Evolutionary conservation across 208 protist genomes (phyloP).

Genomic region (Jaenimonas drosophilae): DNA sequence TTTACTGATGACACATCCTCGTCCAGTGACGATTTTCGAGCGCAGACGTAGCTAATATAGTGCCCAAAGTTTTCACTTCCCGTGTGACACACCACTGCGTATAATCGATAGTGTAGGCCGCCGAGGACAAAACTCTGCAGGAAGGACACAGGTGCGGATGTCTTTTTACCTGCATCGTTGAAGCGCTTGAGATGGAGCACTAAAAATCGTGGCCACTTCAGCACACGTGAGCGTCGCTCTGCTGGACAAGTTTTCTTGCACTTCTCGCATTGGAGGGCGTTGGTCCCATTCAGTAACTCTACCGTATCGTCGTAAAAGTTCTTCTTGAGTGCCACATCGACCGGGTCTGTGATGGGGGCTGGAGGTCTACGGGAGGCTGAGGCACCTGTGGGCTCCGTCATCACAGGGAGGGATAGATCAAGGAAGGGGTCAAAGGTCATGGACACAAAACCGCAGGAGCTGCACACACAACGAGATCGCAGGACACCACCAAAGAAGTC

Average conservation of each 20-base stretch:
- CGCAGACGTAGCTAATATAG: slow-evolving; percentile 71
- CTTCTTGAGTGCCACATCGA: slow-evolving; percentile 23
- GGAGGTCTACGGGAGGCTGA: no score
- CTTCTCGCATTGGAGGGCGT: slow-evolving; percentile 45
- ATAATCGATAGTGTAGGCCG: slow-evolving; percentile 45
- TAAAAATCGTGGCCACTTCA: slow-evolving; percentile 52
- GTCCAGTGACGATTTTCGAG: slow-evolving; percentile 7
- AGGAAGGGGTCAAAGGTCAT: slow-evolving; percentile 71
- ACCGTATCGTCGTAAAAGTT: slow-evolving; percentile 38
- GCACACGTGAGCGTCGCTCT: slow-evolving; percentile 25
- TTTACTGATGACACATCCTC: not conserved
- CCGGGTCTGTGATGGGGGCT: not conserved
- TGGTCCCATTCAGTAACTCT: slow-evolving; percentile 39
- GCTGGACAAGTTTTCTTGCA: slow-evolving; percentile 55
- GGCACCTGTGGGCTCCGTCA: no score
- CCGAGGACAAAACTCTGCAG: slow-evolving; percentile 34
- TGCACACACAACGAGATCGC: slow-evolving; percentile 36
- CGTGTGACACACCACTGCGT: slow-evolving; percentile 63
- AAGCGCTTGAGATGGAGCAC: slow-evolving; percentile 84
- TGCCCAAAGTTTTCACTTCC: slow-evolving; percentile 60
- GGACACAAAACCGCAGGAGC: slow-evolving; percentile 30
- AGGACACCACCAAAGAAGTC: slow-evolving; percentile 71
- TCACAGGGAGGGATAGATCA: slow-evolving; percentile 37
- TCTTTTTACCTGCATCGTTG: slow-evolving; percentile 44
- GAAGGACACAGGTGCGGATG: slow-evolving; percentile 35